phyloP scores from a whole-genome alignment of 108 stramenopile genomes.

The Discostella pseudostelligera region DNA sequence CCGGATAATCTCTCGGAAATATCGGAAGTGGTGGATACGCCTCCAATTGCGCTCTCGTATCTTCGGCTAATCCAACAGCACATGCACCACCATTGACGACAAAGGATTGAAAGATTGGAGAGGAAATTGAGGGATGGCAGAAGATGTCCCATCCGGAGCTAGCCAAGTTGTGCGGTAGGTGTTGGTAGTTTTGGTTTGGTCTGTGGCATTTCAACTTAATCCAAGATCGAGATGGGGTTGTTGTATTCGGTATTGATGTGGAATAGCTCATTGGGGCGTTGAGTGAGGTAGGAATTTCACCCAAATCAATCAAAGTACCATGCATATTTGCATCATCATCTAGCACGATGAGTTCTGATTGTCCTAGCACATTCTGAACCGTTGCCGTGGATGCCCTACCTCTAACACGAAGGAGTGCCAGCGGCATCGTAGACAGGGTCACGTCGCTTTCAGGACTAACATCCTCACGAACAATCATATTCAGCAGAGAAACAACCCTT shows the following conservation, averaged over 20 bases:
- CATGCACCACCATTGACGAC: slow-evolving; percentile 49
- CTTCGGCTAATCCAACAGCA: slow-evolving; percentile 76
- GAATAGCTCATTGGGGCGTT: slow-evolving; percentile 2
- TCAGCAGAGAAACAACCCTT: slow-evolving; percentile 16
- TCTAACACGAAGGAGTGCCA: slow-evolving; percentile 38
- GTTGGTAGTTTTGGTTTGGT: slow-evolving; percentile 26
- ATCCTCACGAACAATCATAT: background rate
- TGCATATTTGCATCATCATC: slow-evolving; percentile 13
- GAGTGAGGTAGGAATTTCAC: background rate
- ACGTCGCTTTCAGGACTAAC: slow-evolving; percentile 2
- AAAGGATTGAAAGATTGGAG: slow-evolving; percentile 52
- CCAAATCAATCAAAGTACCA: slow-evolving; percentile 22
- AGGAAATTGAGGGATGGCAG: slow-evolving; percentile 46
- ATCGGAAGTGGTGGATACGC: slow-evolving; percentile 68
- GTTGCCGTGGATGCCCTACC: slow-evolving; percentile 20
- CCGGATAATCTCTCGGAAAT: slow-evolving; percentile 79
- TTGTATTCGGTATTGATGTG: slow-evolving; percentile 10
- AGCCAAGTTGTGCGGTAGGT: slow-evolving; percentile 52
- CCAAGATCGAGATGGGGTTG: slow-evolving; percentile 8
- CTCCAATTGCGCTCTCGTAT: slow-evolving; percentile 57
- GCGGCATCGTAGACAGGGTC: slow-evolving; percentile 23
- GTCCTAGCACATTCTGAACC: slow-evolving; percentile 17
- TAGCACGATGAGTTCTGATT: slow-evolving; percentile 1
- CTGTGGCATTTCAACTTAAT: slow-evolving; percentile 34
- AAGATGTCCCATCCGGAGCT: slow-evolving; percentile 70